Evolutionary conservation across 129 eudicot species (phyloP).

Genomic region (Dittrichia graveolens): DNA sequence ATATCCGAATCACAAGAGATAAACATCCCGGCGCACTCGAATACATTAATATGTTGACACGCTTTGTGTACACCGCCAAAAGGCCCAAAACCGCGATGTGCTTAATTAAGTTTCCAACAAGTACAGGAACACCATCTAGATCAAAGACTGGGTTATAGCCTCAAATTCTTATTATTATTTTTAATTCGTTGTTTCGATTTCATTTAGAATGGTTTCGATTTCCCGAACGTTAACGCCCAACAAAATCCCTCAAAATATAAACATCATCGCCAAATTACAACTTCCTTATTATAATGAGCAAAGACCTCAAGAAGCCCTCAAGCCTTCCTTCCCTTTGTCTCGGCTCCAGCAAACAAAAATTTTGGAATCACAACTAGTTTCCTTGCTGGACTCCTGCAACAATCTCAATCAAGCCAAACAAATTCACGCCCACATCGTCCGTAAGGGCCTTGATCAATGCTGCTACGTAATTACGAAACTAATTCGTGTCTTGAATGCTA

Average conservation of each 20-base stretch:
- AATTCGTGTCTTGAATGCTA: constrained; percentile 45
- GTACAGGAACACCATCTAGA: background rate
- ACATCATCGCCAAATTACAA: constrained; percentile 3
- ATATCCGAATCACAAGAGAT: too few species aligned
- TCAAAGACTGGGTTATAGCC: too few species aligned
- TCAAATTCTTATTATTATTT: too few species aligned
- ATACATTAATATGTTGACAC: too few species aligned
- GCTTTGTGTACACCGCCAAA: too few species aligned
- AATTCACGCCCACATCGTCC: constrained; percentile 63
- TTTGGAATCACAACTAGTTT: constrained; percentile 20
- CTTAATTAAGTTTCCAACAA: too few species aligned
- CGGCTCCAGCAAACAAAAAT: constrained; percentile 21
- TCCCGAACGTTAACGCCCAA: constrained; percentile 1
- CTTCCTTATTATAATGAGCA: background rate
- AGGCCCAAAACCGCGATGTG: too few species aligned
- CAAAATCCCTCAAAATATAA: background rate
- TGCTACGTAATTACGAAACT: constrained; percentile 60
- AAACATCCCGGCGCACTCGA: too few species aligned
- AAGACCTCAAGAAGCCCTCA: constrained; percentile 4
- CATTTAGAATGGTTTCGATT: constrained; percentile 14
- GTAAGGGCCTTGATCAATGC: constrained; percentile 50
- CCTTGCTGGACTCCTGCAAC: constrained; percentile 20
- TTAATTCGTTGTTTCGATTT: background rate
- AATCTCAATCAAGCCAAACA: constrained; percentile 42
- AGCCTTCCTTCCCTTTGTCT: background rate